phyloP scores from a whole-genome alignment of 73 alveolate species.

The Paramecium biaurelia region DNA sequence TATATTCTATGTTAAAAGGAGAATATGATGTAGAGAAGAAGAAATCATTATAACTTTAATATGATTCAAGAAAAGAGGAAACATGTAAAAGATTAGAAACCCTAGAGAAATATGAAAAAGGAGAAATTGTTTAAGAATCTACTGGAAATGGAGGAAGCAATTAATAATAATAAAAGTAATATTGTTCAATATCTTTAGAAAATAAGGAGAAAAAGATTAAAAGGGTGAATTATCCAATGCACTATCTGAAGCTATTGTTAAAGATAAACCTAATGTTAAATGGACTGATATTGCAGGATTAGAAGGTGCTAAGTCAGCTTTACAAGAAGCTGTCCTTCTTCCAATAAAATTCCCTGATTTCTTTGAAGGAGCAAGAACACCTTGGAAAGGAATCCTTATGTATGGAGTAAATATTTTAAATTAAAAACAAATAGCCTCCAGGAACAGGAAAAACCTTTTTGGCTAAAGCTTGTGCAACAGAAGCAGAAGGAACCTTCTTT shows the following conservation, averaged over 20 bases:
- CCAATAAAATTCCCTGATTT: slow-evolving; percentile 98
- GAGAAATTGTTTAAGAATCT: neutral
- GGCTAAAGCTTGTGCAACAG: slow-evolving; percentile 99
- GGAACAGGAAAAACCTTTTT: slow-evolving; percentile 99
- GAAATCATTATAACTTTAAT: neutral
- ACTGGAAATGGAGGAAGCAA: neutral
- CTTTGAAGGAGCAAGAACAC: slow-evolving; percentile 93
- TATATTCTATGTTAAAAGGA: neutral
- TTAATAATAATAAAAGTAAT: neutral
- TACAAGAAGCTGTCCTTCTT: slow-evolving; percentile 97
- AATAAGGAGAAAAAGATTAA: neutral
- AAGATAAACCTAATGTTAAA: slow-evolving; percentile 95
- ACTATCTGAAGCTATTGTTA: neutral
- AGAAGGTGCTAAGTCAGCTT: slow-evolving; percentile 92
- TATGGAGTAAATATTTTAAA: slow-evolving; percentile 79
- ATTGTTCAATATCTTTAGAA: neutral
- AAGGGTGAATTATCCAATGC: neutral
- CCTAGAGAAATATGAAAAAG: neutral
- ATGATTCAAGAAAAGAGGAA: neutral
- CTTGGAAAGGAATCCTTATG: slow-evolving; percentile 97
- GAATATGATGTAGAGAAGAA: neutral
- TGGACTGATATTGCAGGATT: slow-evolving; percentile 97
- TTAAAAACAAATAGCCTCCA: slow-evolving; percentile 83
- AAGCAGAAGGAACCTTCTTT: slow-evolving; percentile 97
- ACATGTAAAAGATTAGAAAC: neutral